Evolutionary conservation across 129 eudicot genomes (phyloP).

Genomic region (Arctium lappa): DNA sequence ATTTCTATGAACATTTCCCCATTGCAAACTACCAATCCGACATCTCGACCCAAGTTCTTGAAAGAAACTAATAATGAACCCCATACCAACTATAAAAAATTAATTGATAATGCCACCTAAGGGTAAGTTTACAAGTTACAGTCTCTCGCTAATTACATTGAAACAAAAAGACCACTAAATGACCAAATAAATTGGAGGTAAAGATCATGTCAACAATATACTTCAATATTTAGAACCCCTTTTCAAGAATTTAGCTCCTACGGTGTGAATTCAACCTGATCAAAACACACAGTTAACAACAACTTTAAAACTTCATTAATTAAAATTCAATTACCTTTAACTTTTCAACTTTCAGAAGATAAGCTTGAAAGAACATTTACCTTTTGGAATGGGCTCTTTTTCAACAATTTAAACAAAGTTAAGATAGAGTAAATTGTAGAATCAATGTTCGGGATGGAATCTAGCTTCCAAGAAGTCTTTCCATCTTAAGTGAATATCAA

Average conservation of each 20-base stretch:
- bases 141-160: no score
- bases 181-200: not conserved
- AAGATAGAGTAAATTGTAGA: conserved; percentile 62
- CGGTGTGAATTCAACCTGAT: conserved; percentile 81
- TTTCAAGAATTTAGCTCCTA: conserved; percentile 76
- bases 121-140: no score
- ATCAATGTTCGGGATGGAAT: conserved; percentile 42
- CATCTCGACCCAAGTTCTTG: no score
- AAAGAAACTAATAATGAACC: no score
- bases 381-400: conserved; percentile 63
- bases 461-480: conserved; percentile 63
- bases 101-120: no score
- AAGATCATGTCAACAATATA: conserved; percentile 18
- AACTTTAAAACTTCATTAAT: conserved; percentile 1
- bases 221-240: conserved; percentile 52
- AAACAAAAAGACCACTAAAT: not conserved
- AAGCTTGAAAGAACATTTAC: conserved; percentile 24
- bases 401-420: conserved; percentile 61
- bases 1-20: no score
- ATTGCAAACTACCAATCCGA: no score
- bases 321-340: not conserved
- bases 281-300: not conserved
- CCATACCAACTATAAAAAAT: no score
- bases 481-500: conserved; percentile 53
- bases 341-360: not conserved